These are phyloP conservation scores for Neospora caninum DNA, from an alignment of 169 alveolate species.

Conservation along the genomic window DNA sequence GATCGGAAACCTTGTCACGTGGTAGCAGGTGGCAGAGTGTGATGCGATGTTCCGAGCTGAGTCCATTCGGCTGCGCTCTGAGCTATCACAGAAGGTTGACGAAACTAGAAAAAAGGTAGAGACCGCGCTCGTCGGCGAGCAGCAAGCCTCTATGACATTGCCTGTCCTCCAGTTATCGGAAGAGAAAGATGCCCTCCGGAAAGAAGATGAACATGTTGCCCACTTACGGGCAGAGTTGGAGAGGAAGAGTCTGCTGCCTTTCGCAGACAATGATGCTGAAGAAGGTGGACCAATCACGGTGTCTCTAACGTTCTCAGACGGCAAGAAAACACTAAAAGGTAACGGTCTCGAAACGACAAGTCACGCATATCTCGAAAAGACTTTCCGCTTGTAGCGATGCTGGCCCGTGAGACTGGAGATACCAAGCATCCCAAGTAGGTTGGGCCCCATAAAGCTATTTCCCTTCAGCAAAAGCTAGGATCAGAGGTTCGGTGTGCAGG, in stretches of 20 bases:
- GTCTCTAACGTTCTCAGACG: conserved; percentile 11
- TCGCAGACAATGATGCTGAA: neutral
- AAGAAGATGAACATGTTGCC: neutral
- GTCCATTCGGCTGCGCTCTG: neutral
- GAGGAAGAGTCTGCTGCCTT: neutral
- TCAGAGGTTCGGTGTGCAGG: neutral
- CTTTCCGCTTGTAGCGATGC: neutral
- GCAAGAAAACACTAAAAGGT: conserved; percentile 10
- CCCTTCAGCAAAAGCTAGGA: neutral
- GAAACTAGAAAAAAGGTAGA: neutral
- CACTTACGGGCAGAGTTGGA: neutral
- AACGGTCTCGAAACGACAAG: neutral
- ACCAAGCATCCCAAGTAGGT: neutral
- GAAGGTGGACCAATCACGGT: neutral
- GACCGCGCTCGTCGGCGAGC: neutral
- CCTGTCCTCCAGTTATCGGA: neutral
- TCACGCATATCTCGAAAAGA: neutral
- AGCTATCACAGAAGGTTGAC: neutral
- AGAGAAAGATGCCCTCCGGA: neutral
- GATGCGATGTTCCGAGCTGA: conserved; percentile 29
- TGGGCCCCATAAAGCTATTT: neutral
- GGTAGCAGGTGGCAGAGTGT: conserved; percentile 37
- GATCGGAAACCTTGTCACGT: neutral
- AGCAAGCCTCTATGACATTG: neutral
- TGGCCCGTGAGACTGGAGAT: neutral